Evolutionary conservation across 2,329 filamentous ascomycete species (phyloP).

Genomic region (Phaeosphaeria sp.): DNA sequence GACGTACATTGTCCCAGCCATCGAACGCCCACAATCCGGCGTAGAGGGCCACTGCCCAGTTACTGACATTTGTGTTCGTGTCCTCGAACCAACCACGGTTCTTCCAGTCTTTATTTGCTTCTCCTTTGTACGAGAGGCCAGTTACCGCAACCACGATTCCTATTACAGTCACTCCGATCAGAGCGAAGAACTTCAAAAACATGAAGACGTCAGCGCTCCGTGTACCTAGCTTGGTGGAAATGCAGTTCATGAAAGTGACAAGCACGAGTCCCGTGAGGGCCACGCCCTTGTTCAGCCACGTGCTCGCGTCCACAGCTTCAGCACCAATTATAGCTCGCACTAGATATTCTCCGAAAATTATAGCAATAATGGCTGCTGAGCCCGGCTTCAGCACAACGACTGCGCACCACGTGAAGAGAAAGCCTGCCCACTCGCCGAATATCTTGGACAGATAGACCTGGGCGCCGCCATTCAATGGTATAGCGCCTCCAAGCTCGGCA

Average conservation of each 20-base stretch:
- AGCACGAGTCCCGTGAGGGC: constrained; percentile 76
- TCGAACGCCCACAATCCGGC: constrained; percentile 98
- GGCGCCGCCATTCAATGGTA: constrained; percentile 91
- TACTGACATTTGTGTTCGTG: constrained; percentile 78
- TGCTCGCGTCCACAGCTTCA: constrained; percentile 79
- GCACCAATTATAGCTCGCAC: constrained; percentile 85
- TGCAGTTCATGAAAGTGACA: constrained; percentile 86
- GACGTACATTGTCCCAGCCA: constrained; percentile 95
- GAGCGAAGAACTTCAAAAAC: constrained; percentile 93
- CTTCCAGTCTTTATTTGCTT: constrained; percentile 86
- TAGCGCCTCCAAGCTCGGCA: constrained; percentile 92
- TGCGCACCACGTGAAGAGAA: constrained; percentile 95
- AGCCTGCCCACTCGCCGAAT: constrained; percentile 90
- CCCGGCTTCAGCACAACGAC: constrained; percentile 94
- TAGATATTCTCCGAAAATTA: constrained; percentile 98
- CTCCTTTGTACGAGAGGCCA: constrained; percentile 77
- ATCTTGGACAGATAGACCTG: constrained; percentile 97
- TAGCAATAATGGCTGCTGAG: constrained; percentile 89
- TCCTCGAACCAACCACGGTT: constrained; percentile 85
- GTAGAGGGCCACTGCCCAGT: constrained; percentile 93
- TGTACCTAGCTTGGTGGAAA: constrained; percentile 88
- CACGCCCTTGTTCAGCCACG: constrained; percentile 90
- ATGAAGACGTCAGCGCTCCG: constrained; percentile 90
- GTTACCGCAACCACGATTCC: constrained; percentile 90
- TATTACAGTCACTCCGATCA: constrained; percentile 84